Evolutionary conservation across 805 yeast species (phyloP).

Genomic region (Metschnikowia anglica): DNA sequence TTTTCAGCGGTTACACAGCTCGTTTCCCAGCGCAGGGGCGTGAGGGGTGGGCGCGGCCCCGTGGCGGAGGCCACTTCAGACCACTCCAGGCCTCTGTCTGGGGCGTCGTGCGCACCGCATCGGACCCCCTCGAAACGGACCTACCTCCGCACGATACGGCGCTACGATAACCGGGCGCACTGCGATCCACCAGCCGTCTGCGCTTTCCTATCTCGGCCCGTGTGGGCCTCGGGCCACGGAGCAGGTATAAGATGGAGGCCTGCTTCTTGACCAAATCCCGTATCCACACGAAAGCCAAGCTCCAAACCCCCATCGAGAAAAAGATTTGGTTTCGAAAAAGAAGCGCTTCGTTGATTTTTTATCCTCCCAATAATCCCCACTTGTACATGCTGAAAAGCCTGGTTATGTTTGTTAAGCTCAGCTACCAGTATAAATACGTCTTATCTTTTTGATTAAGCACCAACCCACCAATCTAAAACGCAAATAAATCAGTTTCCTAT

Average conservation of each 20-base stretch:
- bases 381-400: conserved; percentile 14
- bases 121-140: conserved; percentile 2
- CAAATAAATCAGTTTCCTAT: background rate
- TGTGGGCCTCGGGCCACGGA: background rate
- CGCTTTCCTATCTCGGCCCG: conserved; percentile 3
- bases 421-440: conserved; percentile 24
- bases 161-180: background rate
- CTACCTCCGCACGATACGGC: too few species aligned
- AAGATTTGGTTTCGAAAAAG: too few species aligned
- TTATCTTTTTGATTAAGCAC: conserved; percentile 16
- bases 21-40: too few species aligned
- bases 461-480: background rate
- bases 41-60: too few species aligned
- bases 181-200: conserved; percentile 1
- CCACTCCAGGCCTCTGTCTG: background rate
- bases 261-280: too few species aligned
- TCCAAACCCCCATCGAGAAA: too few species aligned
- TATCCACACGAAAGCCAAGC: too few species aligned
- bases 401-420: conserved; percentile 24
- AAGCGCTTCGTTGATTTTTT: background rate
- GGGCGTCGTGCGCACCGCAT: conserved; percentile 1
- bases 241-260: conserved; percentile 2
- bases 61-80: background rate
- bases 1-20: too few species aligned
- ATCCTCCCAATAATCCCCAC: background rate